Evolutionary conservation across 31 red algal genomes (phyloP).

Genomic region (Asparagopsis taxiformis): DNA sequence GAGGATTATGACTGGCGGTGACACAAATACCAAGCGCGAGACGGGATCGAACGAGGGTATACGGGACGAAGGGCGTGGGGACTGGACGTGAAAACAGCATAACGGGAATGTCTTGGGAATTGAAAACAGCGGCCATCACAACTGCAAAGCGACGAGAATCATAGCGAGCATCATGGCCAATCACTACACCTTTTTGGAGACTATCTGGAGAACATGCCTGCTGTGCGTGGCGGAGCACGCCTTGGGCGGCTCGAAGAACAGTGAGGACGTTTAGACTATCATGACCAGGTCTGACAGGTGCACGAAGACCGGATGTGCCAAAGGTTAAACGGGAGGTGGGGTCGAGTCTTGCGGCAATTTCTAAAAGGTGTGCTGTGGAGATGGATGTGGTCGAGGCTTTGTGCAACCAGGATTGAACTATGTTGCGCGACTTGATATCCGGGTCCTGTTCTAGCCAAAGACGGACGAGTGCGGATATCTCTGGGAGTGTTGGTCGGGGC

Average conservation of each 20-base stretch:
- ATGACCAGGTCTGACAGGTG: constrained; percentile 56
- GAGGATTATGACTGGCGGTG: constrained; percentile 95
- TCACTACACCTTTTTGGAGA: constrained; percentile 42
- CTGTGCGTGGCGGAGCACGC: too few relatives aligned
- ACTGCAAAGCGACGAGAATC: constrained; percentile 58
- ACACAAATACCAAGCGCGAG: constrained; percentile 64
- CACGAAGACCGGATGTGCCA: constrained; percentile 85
- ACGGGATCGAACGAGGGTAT: constrained; percentile 30
- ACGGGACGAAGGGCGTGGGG: constrained; percentile 78
- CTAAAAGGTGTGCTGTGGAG: not conserved
- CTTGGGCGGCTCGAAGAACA: constrained; percentile 39
- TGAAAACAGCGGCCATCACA: constrained; percentile 53
- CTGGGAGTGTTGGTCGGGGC: constrained; percentile 3
- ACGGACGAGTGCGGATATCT: constrained; percentile 37
- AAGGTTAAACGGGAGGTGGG: constrained; percentile 53
- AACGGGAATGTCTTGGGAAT: constrained; percentile 5
- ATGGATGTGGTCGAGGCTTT: not conserved
- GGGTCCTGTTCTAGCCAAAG: constrained; percentile 37
- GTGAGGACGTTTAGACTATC: constrained; percentile 61
- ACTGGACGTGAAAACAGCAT: constrained; percentile 45
- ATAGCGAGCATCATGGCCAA: constrained; percentile 71
- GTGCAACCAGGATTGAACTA: constrained; percentile 10
- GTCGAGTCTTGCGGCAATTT: constrained; percentile 9
- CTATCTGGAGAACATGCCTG: too few relatives aligned
- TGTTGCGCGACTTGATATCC: constrained; percentile 23